phyloP scores from a whole-genome alignment of 345 rosid species.

The Salix purpurea region DNA sequence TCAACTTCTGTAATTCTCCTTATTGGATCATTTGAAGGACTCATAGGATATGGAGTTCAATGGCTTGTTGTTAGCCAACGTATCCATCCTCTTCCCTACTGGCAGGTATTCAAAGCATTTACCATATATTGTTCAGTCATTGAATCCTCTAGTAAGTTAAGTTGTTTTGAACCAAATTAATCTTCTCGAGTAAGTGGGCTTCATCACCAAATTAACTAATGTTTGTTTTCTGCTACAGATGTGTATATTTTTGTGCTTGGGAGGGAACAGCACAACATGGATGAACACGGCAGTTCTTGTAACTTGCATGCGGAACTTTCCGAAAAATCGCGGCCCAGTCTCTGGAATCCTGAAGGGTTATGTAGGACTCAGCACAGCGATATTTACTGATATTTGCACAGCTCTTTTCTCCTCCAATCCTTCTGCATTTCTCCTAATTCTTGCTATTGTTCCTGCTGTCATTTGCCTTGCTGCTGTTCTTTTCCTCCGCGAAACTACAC shows the following conservation, averaged over 20 bases:
- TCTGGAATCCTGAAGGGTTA: slow-evolving; percentile 61
- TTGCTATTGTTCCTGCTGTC: slow-evolving; percentile 46
- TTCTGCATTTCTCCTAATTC: slow-evolving; percentile 43
- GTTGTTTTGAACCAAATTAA: no score
- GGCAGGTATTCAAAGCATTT: slow-evolving; percentile 42
- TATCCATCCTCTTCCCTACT: slow-evolving; percentile 49
- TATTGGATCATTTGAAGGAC: slow-evolving; percentile 48
- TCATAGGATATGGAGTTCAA: slow-evolving; percentile 59
- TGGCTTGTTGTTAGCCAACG: slow-evolving; percentile 62
- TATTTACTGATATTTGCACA: slow-evolving; percentile 52
- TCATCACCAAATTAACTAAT: no score
- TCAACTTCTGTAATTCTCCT: slow-evolving; percentile 41
- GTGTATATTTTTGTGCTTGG: slow-evolving; percentile 58
- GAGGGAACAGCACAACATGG: slow-evolving; percentile 67
- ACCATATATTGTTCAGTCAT: no score
- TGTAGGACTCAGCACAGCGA: slow-evolving; percentile 59
- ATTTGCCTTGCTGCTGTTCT: slow-evolving; percentile 44
- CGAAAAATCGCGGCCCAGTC: slow-evolving; percentile 52
- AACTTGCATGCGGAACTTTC: slow-evolving; percentile 61
- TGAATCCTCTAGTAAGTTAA: no score
- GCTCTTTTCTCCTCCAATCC: slow-evolving; percentile 51
- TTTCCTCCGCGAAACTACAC: slow-evolving; percentile 44
- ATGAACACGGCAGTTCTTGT: slow-evolving; percentile 68
- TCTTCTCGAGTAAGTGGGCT: no score
- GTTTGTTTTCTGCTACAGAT: slow-evolving; percentile 32